Conservation (phyloP, 495 filamentous ascomycete species). For the Lasiosphaeria ovina region DNA sequence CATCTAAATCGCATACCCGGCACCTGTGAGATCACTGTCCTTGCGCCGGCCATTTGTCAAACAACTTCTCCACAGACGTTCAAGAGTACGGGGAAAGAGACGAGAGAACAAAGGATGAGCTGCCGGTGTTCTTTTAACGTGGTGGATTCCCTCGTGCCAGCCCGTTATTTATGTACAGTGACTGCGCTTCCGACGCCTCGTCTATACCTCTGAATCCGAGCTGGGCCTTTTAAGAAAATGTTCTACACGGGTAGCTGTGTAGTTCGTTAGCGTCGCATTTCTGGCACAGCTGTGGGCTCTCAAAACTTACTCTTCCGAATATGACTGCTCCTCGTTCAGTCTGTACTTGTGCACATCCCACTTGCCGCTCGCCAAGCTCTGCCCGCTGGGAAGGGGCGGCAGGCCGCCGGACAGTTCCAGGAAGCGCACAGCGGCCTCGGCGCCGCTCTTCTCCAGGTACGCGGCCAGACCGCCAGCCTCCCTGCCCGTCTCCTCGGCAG, state of each 20-base stretch:
- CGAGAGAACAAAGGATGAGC: neutral
- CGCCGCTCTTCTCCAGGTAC: constrained; percentile 66
- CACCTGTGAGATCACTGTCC: no score
- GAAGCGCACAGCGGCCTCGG: constrained; percentile 59
- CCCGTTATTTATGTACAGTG: constrained; percentile 17
- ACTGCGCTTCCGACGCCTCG: neutral
- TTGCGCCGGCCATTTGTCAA: no score
- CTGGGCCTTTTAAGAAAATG: constrained; percentile 24
- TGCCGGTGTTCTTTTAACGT: neutral
- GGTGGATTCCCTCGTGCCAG: neutral
- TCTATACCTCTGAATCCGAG: neutral
- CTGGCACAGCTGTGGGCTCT: neutral
- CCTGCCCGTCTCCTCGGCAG: constrained; percentile 74
- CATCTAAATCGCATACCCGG: no score
- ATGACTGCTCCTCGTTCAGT: constrained; percentile 55
- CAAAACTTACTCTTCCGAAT: constrained; percentile 54
- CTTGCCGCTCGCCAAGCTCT: constrained; percentile 43
- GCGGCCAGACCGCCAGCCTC: constrained; percentile 62
- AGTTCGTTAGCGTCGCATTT: constrained; percentile 19
- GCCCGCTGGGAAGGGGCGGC: constrained; percentile 76
- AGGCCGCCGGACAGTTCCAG: constrained; percentile 64
- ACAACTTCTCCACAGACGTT: no score
- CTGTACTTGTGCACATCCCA: constrained; percentile 57
- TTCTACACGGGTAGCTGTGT: constrained; percentile 39
- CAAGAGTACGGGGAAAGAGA: neutral